Evolutionary conservation across 345 rosid species (phyloP), one percentile per base, ranked within the genome.

Genomic region (Chamaenerion angustifolium): DNA sequence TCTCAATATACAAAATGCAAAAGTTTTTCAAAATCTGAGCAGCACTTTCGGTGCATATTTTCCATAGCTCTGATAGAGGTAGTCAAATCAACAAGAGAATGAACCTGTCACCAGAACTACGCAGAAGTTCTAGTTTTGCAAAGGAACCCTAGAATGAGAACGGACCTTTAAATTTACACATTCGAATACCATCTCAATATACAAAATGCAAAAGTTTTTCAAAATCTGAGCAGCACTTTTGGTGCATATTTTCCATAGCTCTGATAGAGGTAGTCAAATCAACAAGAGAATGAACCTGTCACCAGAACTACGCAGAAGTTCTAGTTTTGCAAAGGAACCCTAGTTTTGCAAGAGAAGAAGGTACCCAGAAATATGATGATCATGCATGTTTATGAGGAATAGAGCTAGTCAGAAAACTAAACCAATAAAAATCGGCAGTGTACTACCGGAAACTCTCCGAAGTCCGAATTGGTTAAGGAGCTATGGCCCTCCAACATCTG

Each of bases 131-230:
- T n/a, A n/a, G n/a, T n/a, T n/a, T n/a, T n/a, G n/a, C n/a, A n/a
- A n/a, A n/a, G n/a, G n/a, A n/a, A 46, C 14, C 27, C 58, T 12
- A 44, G 8, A 52, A 48, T 12, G 25, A 63, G 21, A 27, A 66
- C 76, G 16, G 43, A 83, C 98, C 92, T 79, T 83, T 48, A 58
- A 54, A 54, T 67, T 64, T 16, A 71, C 72, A 35, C 83, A 76
- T 56, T 86, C 98, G 64, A 90, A 83, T 43, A 92, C 95, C 98
- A 90, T 90, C 77, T 90, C 98, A 64, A 90, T 67, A 58, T 90
- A 90, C 56, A 90, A 81, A 47, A 83, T 72, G 68, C 88, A 85
- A 57, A 90, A 90, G 55, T 86, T 90, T 68, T 65, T 76, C 55
- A 90, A 88, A 86, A 83, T 86, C 14, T 87, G 76, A 64, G 71